Base-by-base conservation (phyloP, 148 eudicot species). In the Hydrangea macrophylla region DNA sequence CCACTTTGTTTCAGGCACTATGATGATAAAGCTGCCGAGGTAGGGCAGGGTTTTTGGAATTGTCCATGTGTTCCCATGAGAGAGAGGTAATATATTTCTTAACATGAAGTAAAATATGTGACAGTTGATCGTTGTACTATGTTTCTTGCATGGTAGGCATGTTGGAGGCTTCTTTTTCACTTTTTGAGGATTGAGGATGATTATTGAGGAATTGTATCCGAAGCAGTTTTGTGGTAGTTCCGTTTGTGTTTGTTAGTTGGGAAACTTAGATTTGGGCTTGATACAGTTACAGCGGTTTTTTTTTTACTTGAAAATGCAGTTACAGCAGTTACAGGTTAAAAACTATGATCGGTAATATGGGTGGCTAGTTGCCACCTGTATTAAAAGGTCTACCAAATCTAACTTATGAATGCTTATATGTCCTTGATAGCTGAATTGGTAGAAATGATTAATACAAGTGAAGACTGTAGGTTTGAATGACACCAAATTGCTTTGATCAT, bases 51-150 rank as follows among this genome's bases (percentile, higher is more conserved):
- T 7, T 93, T 93, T 75, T 93, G 98, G 98, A 93, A 93, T 62
- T 93, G 98, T 71, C 98, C 98, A 8, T 93, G 98, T 82, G 98
- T 93, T 65, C 98, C 96, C 18, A 93, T 93, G 98, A 90, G 98
- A 73, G 96, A 93, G 75, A 93, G 98, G 98, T 93, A 74, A 40
- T 68, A 31, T 23, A 9, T 22, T 35, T 23, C 20, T 42, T 36
- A 35, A 23, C 22, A 20, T 36, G 64, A 32, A 31, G 24, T 33
- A 31, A 0, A 57, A 23, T 17, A 7, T 42, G 55, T 54, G 27
- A 24, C 25, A 37, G 6, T 40, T 26, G 23, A 12, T 15, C 17
- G 3, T 12, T 42, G 17, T 18, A 42, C 17, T 42, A 42, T 7
- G 11, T 4, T 60, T 10, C 32, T 62, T 39, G n/a, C 9, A 7